Percentiles rank a stretch among this genome's conserved stretches.
Conservation (phyloP, 148 eudicot genomes). For the Tetragonia tetragonoides region DNA sequence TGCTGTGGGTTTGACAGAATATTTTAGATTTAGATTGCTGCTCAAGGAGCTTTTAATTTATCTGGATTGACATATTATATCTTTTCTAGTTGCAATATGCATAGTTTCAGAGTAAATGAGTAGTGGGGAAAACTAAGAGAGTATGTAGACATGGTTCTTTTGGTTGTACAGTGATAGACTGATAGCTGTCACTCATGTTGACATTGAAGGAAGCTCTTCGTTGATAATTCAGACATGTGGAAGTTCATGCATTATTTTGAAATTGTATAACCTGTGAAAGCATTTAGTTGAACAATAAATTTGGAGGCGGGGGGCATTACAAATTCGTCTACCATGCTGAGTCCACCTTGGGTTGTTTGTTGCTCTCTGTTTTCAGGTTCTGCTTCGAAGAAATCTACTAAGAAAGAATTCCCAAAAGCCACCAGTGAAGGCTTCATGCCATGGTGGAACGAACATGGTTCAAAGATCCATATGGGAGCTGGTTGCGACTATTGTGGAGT, state of each 20-base stretch:
- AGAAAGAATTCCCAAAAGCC: slow-evolving; percentile 26
- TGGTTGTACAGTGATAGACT: too few relatives aligned
- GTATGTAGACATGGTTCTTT: too few relatives aligned
- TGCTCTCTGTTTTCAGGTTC: slow-evolving; percentile 25
- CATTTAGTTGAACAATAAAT: too few relatives aligned
- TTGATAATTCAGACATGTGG: neutral
- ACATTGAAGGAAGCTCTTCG: neutral
- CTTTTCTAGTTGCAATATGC: too few relatives aligned
- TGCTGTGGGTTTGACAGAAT: too few relatives aligned
- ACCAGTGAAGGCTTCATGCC: slow-evolving; percentile 31
- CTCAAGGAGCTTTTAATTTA: too few relatives aligned
- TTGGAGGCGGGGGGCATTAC: too few relatives aligned
- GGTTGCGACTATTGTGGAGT: slow-evolving; percentile 93
- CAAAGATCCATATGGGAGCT: slow-evolving; percentile 45
- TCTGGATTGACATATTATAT: too few relatives aligned
- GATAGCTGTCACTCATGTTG: neutral
- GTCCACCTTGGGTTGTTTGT: neutral
- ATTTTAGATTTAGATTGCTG: too few relatives aligned
- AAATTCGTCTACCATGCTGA: neutral
- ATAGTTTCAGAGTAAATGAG: too few relatives aligned
- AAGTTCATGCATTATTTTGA: neutral
- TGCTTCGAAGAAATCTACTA: slow-evolving; percentile 35
- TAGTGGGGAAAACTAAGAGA: too few relatives aligned
- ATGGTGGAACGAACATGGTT: slow-evolving; percentile 40
- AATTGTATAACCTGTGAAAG: neutral